phyloP scores from a whole-genome alignment of 768 basidiomycete species.

The Russula emetica region DNA sequence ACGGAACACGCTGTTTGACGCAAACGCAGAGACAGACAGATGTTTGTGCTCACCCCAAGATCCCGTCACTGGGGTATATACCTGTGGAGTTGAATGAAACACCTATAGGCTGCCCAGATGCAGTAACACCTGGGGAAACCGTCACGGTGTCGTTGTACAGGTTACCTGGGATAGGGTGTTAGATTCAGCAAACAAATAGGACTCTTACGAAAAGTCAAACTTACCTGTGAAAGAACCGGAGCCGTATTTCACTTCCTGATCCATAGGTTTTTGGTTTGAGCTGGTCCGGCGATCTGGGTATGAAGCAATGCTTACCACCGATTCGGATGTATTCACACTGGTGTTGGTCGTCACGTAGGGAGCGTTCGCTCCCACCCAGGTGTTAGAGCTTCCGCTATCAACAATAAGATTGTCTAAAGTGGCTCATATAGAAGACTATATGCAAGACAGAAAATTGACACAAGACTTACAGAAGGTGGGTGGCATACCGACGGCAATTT shows the following conservation, averaged over 20 bases:
- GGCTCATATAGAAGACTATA: conserved; percentile 7
- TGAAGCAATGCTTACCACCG: conserved; percentile 43
- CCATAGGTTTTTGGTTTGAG: neutral
- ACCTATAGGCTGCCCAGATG: conserved; percentile 59
- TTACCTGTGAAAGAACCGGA: conserved; percentile 55
- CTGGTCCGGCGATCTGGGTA: neutral
- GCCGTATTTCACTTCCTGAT: conserved; percentile 53
- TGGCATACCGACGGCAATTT: conserved; percentile 49
- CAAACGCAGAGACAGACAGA: neutral
- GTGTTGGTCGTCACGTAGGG: conserved; percentile 48
- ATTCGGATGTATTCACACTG: conserved; percentile 42
- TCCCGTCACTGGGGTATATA: conserved; percentile 51
- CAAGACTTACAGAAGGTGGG: conserved; percentile 45
- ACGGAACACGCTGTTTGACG: neutral
- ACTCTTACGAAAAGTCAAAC: neutral
- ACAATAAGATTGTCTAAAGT: conserved; percentile 50
- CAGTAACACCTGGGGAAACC: conserved; percentile 47
- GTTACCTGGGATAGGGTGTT: conserved; percentile 18
- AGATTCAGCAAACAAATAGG: neutral
- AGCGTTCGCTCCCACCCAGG: conserved; percentile 57
- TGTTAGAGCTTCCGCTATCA: conserved; percentile 70
- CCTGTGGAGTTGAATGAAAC: conserved; percentile 48
- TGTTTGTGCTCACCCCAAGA: conserved; percentile 48
- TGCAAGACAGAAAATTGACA: neutral
- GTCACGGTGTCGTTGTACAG: conserved; percentile 49